Conservation (phyloP, 2,329 filamentous ascomycete genomes). For the Sordariomycetes sp. region DNA sequence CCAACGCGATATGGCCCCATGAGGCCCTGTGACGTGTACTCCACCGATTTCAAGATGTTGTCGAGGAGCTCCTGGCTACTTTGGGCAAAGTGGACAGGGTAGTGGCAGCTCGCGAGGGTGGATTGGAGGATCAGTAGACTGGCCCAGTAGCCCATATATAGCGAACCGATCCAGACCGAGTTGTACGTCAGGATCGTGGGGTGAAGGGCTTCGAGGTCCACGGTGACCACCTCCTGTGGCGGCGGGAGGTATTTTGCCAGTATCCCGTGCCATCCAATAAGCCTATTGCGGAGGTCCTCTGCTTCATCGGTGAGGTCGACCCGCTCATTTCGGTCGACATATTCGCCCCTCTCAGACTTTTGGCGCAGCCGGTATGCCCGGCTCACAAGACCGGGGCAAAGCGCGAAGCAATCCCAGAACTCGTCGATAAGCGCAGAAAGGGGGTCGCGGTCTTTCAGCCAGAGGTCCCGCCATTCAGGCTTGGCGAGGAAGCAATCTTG, state of each 20-base stretch:
- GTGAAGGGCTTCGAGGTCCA: constrained; percentile 20
- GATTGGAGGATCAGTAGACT: constrained; percentile 28
- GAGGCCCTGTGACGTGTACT: neutral
- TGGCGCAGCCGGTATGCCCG: constrained; percentile 20
- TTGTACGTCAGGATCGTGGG: constrained; percentile 19
- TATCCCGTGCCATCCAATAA: constrained; percentile 20
- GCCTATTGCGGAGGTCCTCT: constrained; percentile 16
- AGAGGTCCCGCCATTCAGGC: neutral
- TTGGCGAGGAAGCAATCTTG: constrained; percentile 1
- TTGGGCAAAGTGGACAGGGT: neutral
- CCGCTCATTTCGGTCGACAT: constrained; percentile 15
- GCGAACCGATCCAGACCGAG: constrained; percentile 20
- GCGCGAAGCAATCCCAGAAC: constrained; percentile 21
- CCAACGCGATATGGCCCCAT: neutral
- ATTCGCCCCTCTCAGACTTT: constrained; percentile 15
- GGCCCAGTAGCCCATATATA: constrained; percentile 25
- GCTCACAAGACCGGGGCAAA: constrained; percentile 21
- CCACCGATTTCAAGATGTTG: constrained; percentile 1
- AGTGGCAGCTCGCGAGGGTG: constrained; percentile 10
- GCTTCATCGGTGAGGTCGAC: constrained; percentile 14
- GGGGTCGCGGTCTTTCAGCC: neutral
- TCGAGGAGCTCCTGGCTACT: neutral
- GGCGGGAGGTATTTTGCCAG: constrained; percentile 13
- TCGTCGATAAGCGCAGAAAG: constrained; percentile 14
- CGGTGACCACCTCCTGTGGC: constrained; percentile 16